Evolutionary conservation across 805 yeast species (phyloP), one percentile per base, ranked within the genome.

Genomic region (Wickerhamiella occidentalis): DNA sequence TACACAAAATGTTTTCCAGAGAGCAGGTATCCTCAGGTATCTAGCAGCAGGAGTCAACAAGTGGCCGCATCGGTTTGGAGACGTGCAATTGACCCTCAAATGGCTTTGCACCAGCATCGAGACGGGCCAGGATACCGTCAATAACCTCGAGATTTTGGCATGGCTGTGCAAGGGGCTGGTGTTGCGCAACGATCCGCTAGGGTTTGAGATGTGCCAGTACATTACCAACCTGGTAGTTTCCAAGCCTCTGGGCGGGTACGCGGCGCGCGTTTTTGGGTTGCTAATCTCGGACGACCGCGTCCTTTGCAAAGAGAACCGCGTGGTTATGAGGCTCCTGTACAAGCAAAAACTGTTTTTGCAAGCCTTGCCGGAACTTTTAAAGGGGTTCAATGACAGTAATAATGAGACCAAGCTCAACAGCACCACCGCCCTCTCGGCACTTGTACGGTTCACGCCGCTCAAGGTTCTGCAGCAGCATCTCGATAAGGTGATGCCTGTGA

Each of bases 141-240:
- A 45, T 26, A 28, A 45, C 11, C 46, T 83, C 37, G 94, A 85
- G 60, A 60, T 73, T 0, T 62, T 71, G 9, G 67, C 80, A 2
- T 87, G 95, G 95, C 63, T 80, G 6, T 66, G 79, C 18, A 87
- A 85, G 62, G 88, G 84, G 0, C 68, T 84, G 45, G 59, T 84
- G 0, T 60, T 85, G 61, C 77, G 74, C 56, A 74, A 74, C 54
- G 81, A 80, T 51, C 54, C 64, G 7, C 23, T 54, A 0, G 70
- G 73, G 3, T 61, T 55, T 19, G 56, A 55, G 29, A 65, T 56
- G 44, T 68, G 71, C 56, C 63, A 56, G 37, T 56, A 50, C 56
- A 56, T 73, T 40, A 45, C 75, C 15, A 51, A 58, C 5, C 54
- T 71, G 12, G 63, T 79, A 6, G 52, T 64, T 1, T 62, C 63